Evolutionary conservation across 192 early-diverging fungal genomes (phyloP), one percentile per base, ranked within the genome.

Genomic region (Coemansia sp.): DNA sequence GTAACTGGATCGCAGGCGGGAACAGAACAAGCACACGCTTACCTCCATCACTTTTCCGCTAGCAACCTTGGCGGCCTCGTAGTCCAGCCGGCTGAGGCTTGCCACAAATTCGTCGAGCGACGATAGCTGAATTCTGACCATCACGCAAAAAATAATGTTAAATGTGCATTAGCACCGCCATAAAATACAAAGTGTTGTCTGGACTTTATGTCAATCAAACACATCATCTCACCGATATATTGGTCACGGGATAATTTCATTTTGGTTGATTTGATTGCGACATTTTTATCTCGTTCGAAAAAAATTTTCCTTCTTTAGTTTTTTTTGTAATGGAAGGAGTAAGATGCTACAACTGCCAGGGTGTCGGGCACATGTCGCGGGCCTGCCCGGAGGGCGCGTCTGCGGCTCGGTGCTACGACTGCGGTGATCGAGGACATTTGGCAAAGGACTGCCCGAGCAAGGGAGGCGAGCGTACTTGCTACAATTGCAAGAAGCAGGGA

Each of bases 261-360:
- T 34, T 34, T 1, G 3, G 3, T 34, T 5, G 32, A 34, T 34
- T 34, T 34, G 32, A 34, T 34, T 6, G 2, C 32, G 32, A 6
- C 2, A 34, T 5, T 34, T 34, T 34, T 34, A 26, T 34, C 32
- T 34, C 3, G 6, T 7, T 34, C 32, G 7, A 34, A 34, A 34
- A 34, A 34, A 34, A 9, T 34, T 34, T 34, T 34, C 10, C 30
- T 31, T 34, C 10, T 34, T 34, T 34, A 10, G 2, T 34, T 34
- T 34, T 26, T 26, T 26, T 34, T 34, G 32, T 2, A 34, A 34
- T 34, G 32, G 34, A 12, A 38, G 16, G 32, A 38, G 48, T 20
- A 48, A 48, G 65, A n/a, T 85, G 83, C 68, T 83, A 79, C 69
- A 85, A 85, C 62, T 80, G 79, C 69, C 52, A 60, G 20, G 50